Percentiles rank a stretch among this genome's conserved stretches.
Conservation (phyloP, 2,329 filamentous ascomycete genomes). For the Fusarium poae region DNA sequence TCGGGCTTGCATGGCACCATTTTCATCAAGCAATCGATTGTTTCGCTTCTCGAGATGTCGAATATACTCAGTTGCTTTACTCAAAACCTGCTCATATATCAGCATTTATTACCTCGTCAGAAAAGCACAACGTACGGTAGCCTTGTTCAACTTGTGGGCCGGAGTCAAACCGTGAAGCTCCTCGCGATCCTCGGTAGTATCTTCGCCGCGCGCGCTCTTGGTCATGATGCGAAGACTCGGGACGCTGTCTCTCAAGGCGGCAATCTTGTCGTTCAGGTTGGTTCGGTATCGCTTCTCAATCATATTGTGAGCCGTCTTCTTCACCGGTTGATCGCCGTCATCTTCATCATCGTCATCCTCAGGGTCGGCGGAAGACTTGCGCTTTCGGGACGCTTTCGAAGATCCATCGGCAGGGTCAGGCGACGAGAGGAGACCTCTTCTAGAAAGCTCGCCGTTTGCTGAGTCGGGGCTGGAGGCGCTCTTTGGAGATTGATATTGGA, state of each 20-base stretch:
- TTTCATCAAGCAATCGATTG: constrained; percentile 83
- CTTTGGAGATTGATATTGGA: constrained; percentile 71
- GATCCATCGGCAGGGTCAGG: constrained; percentile 64
- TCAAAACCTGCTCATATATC: constrained; percentile 71
- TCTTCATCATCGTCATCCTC: constrained; percentile 66
- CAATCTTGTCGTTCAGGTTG: constrained; percentile 97
- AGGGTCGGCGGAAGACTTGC: constrained; percentile 74
- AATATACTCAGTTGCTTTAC: constrained; percentile 97
- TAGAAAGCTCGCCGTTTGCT: constrained; percentile 61
- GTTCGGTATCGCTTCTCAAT: constrained; percentile 97
- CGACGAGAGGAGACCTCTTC: constrained; percentile 66
- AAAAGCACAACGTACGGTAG: constrained; percentile 70
- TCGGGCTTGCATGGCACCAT: constrained; percentile 80
- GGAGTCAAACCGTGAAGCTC: constrained; percentile 81
- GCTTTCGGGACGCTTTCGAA: constrained; percentile 71
- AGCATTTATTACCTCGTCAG: neutral
- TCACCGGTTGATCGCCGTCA: constrained; percentile 69
- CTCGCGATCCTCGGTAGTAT: constrained; percentile 79
- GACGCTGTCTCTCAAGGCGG: constrained; percentile 89
- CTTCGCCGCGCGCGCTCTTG: constrained; percentile 76
- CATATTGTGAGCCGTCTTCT: constrained; percentile 98
- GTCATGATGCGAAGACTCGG: constrained; percentile 89
- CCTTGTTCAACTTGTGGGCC: constrained; percentile 96
- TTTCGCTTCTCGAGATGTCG: constrained; percentile 93
- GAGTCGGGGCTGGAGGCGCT: constrained; percentile 72